These are phyloP conservation scores for Knoxia roxburghii DNA, from an alignment of 257 asterid genomes.

Conservation along the genomic window DNA sequence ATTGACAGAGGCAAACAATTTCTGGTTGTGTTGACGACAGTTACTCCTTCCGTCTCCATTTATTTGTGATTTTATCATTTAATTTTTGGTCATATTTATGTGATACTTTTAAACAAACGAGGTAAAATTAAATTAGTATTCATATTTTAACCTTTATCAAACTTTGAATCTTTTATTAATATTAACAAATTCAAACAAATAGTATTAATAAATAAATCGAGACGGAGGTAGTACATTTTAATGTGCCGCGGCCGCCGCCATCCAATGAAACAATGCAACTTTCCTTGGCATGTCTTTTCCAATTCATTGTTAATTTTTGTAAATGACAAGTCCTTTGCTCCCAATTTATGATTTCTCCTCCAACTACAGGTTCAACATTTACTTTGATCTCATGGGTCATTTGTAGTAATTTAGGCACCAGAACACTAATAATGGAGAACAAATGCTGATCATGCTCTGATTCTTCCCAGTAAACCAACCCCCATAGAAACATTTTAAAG, in stretches of 20 bases:
- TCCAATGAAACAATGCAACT: not conserved
- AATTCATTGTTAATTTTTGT: not conserved
- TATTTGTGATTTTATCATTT: no score
- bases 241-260: not conserved
- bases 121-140: no score
- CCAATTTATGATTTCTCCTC: not conserved
- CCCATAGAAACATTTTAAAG: not conserved
- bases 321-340: not conserved
- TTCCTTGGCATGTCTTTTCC: not conserved
- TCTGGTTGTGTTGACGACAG: not conserved
- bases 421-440: not conserved
- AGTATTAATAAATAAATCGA: no score
- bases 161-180: no score
- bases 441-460: not conserved
- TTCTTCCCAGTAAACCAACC: not conserved
- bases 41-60: no score
- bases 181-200: no score
- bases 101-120: no score
- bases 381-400: not conserved
- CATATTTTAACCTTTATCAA: no score
- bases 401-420: not conserved
- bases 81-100: no score
- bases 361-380: no score
- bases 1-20: not conserved
- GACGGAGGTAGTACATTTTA: no score